phyloP scores from a whole-genome alignment of 768 basidiomycete species.

The Suillus bovinus region DNA sequence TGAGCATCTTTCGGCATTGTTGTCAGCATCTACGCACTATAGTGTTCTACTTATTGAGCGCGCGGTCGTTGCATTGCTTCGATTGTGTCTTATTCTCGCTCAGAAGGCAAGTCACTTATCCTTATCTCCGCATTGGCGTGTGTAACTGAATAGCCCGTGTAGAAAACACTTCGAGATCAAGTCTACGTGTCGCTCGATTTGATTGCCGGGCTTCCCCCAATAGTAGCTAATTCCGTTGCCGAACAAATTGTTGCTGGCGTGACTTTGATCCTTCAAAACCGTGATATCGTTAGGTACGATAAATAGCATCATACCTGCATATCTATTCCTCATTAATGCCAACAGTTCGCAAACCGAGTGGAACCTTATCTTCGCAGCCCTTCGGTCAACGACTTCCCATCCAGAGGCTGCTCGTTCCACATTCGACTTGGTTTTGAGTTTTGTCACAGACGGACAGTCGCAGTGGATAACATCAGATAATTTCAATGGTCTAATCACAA shows the following conservation, averaged over 20 bases:
- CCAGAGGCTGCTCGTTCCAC: conserved; percentile 85
- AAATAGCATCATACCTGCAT: not conserved
- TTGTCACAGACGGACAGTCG: conserved; percentile 63
- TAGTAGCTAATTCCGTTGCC: conserved; percentile 79
- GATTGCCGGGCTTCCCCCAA: conserved; percentile 74
- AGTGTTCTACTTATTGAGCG: conserved; percentile 92
- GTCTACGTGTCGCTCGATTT: conserved; percentile 93
- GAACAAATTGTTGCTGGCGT: conserved; percentile 92
- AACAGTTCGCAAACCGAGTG: conserved; percentile 90
- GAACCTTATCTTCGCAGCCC: conserved; percentile 87
- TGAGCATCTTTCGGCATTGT: conserved; percentile 83
- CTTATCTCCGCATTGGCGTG: not conserved
- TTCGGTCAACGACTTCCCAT: conserved; percentile 83
- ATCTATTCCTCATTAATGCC: conserved; percentile 13
- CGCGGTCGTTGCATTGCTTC: conserved; percentile 85
- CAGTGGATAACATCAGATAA: conserved; percentile 75
- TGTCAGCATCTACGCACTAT: conserved; percentile 77
- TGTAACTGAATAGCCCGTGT: conserved; percentile 4
- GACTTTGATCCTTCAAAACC: conserved; percentile 73
- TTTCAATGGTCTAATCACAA: conserved; percentile 72
- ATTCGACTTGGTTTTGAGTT: conserved; percentile 70
- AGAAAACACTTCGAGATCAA: conserved; percentile 89
- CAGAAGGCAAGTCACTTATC: conserved; percentile 55
- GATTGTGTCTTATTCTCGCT: conserved; percentile 81
- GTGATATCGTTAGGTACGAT: conserved; percentile 60